Evolutionary conservation across 805 yeast genomes (phyloP).

Genomic region (Myxozyma vanderwaltii): DNA sequence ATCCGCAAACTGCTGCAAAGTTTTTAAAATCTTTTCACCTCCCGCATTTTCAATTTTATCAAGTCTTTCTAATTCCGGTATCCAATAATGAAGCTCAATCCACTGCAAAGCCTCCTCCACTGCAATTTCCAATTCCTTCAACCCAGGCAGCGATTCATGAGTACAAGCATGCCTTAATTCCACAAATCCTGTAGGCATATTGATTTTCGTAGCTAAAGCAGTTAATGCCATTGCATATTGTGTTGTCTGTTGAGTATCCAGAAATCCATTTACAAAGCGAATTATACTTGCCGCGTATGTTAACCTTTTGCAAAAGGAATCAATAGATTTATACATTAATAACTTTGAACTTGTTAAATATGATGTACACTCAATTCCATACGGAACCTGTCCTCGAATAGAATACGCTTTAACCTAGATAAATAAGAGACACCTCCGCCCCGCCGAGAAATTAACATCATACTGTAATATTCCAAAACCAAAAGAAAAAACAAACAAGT

Average conservation of each 20-base stretch:
- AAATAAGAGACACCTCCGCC: too few relatives aligned
- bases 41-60: neutral
- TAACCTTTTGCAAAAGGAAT: slow-evolving; percentile 48
- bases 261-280: slow-evolving; percentile 79
- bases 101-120: slow-evolving; percentile 67
- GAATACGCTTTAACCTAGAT: slow-evolving; percentile 48
- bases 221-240: slow-evolving; percentile 77
- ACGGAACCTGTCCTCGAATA: slow-evolving; percentile 69
- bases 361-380: slow-evolving; percentile 68
- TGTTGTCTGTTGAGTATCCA: slow-evolving; percentile 85
- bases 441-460: too few relatives aligned
- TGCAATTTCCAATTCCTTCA: slow-evolving; percentile 66
- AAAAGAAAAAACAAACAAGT: slow-evolving; percentile 7
- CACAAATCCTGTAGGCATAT: slow-evolving; percentile 79
- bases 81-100: slow-evolving; percentile 78
- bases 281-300: slow-evolving; percentile 47
- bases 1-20: neutral
- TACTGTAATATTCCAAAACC: neutral
- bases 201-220: slow-evolving; percentile 65
- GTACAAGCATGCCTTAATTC: slow-evolving; percentile 90
- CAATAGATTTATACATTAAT: slow-evolving; percentile 37
- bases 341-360: slow-evolving; percentile 55
- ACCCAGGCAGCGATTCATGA: slow-evolving; percentile 78
- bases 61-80: slow-evolving; percentile 14
- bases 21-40: neutral